These are phyloP conservation scores for Fomes fomentarius DNA, from an alignment of 1,284 basidiomycete species.

Conservation along the genomic window DNA sequence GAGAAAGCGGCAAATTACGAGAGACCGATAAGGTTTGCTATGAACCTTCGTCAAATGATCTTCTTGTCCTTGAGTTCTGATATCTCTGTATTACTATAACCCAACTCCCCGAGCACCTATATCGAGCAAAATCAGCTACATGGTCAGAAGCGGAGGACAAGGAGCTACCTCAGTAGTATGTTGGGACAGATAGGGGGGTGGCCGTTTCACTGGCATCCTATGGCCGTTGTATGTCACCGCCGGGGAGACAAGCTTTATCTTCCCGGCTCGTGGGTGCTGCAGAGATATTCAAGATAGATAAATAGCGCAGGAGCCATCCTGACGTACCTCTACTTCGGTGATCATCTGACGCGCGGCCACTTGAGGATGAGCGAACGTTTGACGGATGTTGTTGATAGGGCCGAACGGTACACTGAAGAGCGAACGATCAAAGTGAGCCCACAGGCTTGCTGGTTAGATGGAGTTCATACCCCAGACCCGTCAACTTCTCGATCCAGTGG, in stretches of 20 bases:
- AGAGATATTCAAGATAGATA: neutral
- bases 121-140: neutral
- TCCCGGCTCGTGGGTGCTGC: conserved; percentile 57
- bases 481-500: conserved; percentile 77
- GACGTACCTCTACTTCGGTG: conserved; percentile 61
- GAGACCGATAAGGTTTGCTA: conserved; percentile 6
- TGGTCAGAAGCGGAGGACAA: neutral
- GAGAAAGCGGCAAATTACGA: neutral
- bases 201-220: conserved; percentile 72
- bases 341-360: conserved; percentile 66
- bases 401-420: conserved; percentile 75
- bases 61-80: conserved; percentile 50
- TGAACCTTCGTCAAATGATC: conserved; percentile 52
- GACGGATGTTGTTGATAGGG: conserved; percentile 90
- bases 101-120: conserved; percentile 73
- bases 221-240: conserved; percentile 88
- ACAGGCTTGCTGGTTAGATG: neutral
- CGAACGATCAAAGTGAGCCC: too few species aligned
- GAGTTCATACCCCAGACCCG: conserved; percentile 66
- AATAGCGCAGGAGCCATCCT: neutral
- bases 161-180: conserved; percentile 75
- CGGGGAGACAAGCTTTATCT: conserved; percentile 85
- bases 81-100: conserved; percentile 63
- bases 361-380: conserved; percentile 94
- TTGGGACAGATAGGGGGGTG: conserved; percentile 86